These are phyloP conservation scores for Zelonia costaricensis DNA, from an alignment of 208 protist genomes.

Conservation along the genomic window DNA sequence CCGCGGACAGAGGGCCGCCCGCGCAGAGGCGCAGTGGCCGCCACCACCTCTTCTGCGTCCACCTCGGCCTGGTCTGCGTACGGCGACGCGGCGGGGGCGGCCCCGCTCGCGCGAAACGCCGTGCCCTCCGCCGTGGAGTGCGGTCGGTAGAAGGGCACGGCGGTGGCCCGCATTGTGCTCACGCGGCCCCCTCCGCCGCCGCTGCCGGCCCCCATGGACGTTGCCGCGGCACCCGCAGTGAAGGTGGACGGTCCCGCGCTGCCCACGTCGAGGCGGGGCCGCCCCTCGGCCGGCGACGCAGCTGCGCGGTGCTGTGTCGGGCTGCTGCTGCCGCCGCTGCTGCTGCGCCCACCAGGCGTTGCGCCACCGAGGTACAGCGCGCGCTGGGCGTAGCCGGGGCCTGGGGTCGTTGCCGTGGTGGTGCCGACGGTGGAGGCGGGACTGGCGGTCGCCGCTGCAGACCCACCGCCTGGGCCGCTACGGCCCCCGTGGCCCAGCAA, in stretches of 20 bases:
- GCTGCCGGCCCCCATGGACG: neutral
- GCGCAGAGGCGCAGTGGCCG: neutral
- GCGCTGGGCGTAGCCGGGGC: slow-evolving; percentile 6
- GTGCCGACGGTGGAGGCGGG: slow-evolving; percentile 1
- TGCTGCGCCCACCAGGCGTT: neutral
- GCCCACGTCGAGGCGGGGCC: too few relatives aligned
- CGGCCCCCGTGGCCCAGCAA: slow-evolving; percentile 12
- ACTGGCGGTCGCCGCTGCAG: neutral
- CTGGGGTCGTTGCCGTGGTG: neutral
- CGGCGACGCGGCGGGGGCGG: neutral
- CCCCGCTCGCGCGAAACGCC: neutral
- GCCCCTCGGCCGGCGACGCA: too few relatives aligned
- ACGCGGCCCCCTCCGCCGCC: too few relatives aligned
- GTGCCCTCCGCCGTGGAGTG: neutral
- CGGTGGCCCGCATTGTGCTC: slow-evolving; percentile 16
- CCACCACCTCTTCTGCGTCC: slow-evolving; percentile 3
- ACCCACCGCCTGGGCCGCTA: neutral
- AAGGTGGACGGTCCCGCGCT: too few relatives aligned
- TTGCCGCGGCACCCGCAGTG: neutral
- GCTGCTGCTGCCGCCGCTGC: too few relatives aligned
- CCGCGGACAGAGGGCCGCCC: slow-evolving; percentile 15
- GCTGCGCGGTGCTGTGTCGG: too few relatives aligned
- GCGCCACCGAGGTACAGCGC: slow-evolving; percentile 10
- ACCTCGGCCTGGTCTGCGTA: neutral
- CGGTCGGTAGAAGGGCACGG: slow-evolving; percentile 11